Evolutionary conservation across 768 basidiomycete genomes (phyloP).

Genomic region (Candolleomyces eurysporus): DNA sequence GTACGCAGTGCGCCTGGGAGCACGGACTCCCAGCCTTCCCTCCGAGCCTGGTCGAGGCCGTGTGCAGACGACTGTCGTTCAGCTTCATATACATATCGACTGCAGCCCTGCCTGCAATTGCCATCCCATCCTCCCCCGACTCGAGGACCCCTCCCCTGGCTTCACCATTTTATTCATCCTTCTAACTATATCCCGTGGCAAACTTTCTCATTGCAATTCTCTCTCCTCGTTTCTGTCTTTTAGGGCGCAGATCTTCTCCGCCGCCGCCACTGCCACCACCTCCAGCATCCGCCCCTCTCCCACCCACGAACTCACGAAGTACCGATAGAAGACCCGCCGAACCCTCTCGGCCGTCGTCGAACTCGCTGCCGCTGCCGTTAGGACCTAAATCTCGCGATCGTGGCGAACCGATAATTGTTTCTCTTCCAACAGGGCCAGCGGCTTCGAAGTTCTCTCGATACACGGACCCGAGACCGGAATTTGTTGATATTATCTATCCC

Average conservation of each 20-base stretch:
- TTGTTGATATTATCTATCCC: no score
- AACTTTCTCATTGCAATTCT: conserved; percentile 9
- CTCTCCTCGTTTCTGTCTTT: conserved; percentile 9
- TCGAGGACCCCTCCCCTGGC: conserved; percentile 8
- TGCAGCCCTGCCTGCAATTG: conserved; percentile 6
- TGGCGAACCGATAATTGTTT: no score
- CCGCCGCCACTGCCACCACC: neutral
- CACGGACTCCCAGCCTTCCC: conserved; percentile 7
- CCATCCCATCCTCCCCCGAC: conserved; percentile 6
- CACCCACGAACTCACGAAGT: neutral
- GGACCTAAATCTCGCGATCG: no score
- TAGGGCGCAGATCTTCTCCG: conserved; percentile 9
- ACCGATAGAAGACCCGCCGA: neutral
- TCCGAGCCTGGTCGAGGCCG: conserved; percentile 11
- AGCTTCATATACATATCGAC: conserved; percentile 7
- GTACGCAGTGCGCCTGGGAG: conserved; percentile 17
- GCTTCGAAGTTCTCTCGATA: no score
- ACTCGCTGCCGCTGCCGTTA: no score
- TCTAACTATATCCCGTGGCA: conserved; percentile 12
- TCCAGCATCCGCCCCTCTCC: neutral
- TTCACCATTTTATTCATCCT: conserved; percentile 9
- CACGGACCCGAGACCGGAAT: no score
- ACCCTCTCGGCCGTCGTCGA: neutral
- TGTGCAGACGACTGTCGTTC: conserved; percentile 9
- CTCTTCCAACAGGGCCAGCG: no score